These are phyloP conservation scores for Trametes coccinea DNA, from an alignment of 768 basidiomycete genomes.

Conservation along the genomic window DNA sequence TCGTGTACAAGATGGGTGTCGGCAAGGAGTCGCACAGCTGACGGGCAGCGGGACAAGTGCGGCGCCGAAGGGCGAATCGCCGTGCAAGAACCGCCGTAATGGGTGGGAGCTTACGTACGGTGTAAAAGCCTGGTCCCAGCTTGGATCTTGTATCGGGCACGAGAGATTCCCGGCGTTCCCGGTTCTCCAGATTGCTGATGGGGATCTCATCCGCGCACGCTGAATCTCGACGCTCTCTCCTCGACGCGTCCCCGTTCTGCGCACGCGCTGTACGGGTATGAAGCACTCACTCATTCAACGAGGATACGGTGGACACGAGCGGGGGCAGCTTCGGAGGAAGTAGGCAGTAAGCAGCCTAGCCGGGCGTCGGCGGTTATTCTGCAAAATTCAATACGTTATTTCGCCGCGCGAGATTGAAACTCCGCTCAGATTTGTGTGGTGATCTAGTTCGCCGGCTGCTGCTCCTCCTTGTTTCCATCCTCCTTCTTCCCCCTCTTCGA, in stretches of 20 bases:
- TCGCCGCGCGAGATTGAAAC: constrained; percentile 25
- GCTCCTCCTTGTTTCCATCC: constrained; percentile 27
- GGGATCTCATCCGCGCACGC: constrained; percentile 26
- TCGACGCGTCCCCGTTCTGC: constrained; percentile 5
- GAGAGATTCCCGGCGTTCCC: constrained; percentile 32
- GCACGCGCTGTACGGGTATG: background rate
- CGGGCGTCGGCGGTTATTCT: constrained; percentile 18
- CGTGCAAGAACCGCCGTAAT: constrained; percentile 24
- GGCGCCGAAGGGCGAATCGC: constrained; percentile 30
- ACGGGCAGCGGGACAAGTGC: constrained; percentile 18
- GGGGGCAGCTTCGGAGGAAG: background rate
- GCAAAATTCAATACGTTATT: constrained; percentile 20
- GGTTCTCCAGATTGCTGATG: constrained; percentile 34
- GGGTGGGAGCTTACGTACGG: constrained; percentile 27
- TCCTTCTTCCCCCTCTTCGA: constrained; percentile 20
- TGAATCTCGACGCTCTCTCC: constrained; percentile 12
- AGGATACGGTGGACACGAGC: background rate
- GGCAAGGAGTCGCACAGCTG: constrained; percentile 4
- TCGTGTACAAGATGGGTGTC: background rate
- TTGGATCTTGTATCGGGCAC: constrained; percentile 34
- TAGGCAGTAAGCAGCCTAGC: background rate
- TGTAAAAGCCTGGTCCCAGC: background rate
- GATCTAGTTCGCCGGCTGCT: constrained; percentile 25
- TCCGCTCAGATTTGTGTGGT: constrained; percentile 30
- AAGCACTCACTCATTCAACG: background rate